phyloP scores from a whole-genome alignment of 2,329 filamentous ascomycete species.

The Ophiostoma piceae region DNA sequence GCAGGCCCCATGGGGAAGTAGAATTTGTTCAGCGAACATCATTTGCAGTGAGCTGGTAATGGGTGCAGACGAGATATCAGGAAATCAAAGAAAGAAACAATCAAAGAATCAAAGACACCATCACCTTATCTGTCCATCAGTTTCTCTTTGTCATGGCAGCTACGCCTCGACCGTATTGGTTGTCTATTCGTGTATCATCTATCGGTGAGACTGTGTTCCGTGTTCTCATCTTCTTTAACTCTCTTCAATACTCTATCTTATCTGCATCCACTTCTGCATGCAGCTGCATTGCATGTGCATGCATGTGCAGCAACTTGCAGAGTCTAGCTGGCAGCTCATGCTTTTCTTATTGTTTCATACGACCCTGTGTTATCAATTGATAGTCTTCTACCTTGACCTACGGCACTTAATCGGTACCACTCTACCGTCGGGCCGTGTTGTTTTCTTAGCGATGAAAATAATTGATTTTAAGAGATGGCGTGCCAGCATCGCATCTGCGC shows the following conservation, averaged over 20 bases:
- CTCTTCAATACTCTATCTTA: background rate
- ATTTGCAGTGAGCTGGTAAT: too few species aligned
- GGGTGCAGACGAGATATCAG: too few species aligned
- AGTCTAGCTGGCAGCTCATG: background rate
- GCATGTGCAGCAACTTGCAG: background rate
- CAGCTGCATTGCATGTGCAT: slow-evolving; percentile 1
- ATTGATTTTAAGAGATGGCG: background rate
- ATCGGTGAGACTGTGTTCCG: background rate
- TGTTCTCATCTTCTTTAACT: too few species aligned
- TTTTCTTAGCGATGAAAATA: background rate
- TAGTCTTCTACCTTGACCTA: too few species aligned
- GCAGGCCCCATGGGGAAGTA: slow-evolving; percentile 12
- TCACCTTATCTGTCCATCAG: background rate
- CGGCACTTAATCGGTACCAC: background rate
- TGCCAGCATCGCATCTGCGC: background rate
- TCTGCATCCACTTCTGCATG: background rate
- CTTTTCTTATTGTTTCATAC: background rate
- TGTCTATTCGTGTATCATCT: background rate
- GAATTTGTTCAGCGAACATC: background rate
- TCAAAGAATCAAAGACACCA: background rate
- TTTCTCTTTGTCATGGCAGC: slow-evolving; percentile 2
- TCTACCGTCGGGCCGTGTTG: background rate
- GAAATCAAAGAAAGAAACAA: too few species aligned
- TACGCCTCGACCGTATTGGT: background rate
- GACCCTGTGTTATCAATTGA: background rate